phyloP scores from a whole-genome alignment of 2,329 filamentous ascomycete species.

The Thielaviopsis musarum region DNA sequence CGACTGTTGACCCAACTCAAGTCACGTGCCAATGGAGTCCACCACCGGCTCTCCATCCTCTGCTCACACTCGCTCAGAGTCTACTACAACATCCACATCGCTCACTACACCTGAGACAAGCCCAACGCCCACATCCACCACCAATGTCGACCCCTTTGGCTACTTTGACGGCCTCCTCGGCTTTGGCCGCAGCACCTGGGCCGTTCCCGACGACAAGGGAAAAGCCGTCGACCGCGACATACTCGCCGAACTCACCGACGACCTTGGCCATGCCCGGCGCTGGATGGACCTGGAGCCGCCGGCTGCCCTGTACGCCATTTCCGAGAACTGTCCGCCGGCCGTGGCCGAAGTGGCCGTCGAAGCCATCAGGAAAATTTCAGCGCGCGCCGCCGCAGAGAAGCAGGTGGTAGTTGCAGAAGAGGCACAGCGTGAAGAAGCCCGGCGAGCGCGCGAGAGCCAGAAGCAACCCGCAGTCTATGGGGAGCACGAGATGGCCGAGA shows the following conservation, averaged over 20 bases:
- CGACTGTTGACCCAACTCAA: too few relatives aligned
- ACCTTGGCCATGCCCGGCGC: background rate
- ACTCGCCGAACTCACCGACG: slow-evolving; percentile 1
- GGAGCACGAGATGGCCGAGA: slow-evolving; percentile 19
- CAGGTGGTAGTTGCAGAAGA: slow-evolving; percentile 13
- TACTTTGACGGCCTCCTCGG: slow-evolving; percentile 1
- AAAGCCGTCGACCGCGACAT: background rate
- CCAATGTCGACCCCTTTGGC: background rate
- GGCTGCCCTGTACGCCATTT: background rate
- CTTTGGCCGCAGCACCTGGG: background rate
- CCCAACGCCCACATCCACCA: background rate
- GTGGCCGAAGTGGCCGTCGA: slow-evolving; percentile 4
- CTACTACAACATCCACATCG: background rate
- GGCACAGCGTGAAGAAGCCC: slow-evolving; percentile 12
- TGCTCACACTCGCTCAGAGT: background rate
- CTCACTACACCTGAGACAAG: background rate
- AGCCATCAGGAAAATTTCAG: slow-evolving; percentile 3
- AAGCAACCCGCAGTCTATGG: slow-evolving; percentile 15
- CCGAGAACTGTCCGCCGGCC: slow-evolving; percentile 1
- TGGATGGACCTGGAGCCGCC: slow-evolving; percentile 5
- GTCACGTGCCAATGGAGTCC: too few relatives aligned
- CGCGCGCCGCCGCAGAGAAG: slow-evolving; percentile 1
- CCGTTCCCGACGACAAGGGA: background rate
- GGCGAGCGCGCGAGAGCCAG: background rate
- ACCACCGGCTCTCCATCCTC: too few relatives aligned